Percentiles rank a stretch among this genome's conserved stretches.
These are phyloP conservation scores for Leptoxyphium fumago DNA, from an alignment of 2,329 filamentous ascomycete genomes.

Conservation along the genomic window DNA sequence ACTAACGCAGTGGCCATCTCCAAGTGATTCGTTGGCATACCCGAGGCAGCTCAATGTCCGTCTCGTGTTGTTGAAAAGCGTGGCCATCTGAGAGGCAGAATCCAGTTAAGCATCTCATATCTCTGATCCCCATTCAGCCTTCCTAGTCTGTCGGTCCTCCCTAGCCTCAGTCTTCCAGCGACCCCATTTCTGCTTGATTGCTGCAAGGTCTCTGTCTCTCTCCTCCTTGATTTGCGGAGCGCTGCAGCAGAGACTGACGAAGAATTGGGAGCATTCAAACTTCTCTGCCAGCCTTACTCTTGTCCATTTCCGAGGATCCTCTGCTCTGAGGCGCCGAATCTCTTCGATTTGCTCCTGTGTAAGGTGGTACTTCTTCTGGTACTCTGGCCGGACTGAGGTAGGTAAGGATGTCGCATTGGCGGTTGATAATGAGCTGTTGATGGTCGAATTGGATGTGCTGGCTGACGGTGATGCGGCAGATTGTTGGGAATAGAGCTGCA, in stretches of 20 bases:
- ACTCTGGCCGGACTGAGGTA: slow-evolving; percentile 33
- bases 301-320: slow-evolving; percentile 46
- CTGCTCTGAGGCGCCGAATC: slow-evolving; percentile 39
- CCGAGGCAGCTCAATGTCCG: too few species aligned
- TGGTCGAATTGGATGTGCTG: slow-evolving; percentile 2
- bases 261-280: slow-evolving; percentile 48
- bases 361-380: slow-evolving; percentile 48
- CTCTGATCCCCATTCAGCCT: slow-evolving; percentile 46
- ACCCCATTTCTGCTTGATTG: slow-evolving; percentile 46
- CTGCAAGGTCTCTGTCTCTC: slow-evolving; percentile 33
- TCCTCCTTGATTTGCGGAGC: slow-evolving; percentile 31
- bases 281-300: slow-evolving; percentile 43
- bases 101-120: slow-evolving; percentile 22
- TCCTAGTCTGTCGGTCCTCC: slow-evolving; percentile 45
- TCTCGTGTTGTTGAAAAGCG: too few species aligned
- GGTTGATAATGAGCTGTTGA: slow-evolving; percentile 14
- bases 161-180: slow-evolving; percentile 42
- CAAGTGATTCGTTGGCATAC: too few species aligned
- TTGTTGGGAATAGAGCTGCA: slow-evolving; percentile 19
- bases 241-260: slow-evolving; percentile 44
- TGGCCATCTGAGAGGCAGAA: neutral
- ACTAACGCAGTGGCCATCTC: too few species aligned
- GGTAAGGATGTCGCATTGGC: slow-evolving; percentile 2
- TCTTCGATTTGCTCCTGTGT: slow-evolving; percentile 41
- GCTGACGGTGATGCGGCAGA: slow-evolving; percentile 2